Evolutionary conservation across 768 basidiomycete species (phyloP), one percentile per base, ranked within the genome.

Genomic region (Tulasnella sp.): DNA sequence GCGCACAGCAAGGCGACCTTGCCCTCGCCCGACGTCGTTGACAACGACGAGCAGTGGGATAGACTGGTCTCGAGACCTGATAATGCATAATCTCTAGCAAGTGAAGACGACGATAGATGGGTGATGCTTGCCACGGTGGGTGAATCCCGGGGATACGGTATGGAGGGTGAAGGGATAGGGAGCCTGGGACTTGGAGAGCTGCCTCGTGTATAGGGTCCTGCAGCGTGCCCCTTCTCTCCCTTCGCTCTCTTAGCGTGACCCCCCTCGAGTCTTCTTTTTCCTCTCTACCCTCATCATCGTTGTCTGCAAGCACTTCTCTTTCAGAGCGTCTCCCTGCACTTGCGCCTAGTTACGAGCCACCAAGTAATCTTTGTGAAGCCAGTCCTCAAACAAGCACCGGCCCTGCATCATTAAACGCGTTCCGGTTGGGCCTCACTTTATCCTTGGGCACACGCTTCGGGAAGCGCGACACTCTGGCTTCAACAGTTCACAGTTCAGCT

Each of bases 141-240:
- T 16, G 14, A 68, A 31, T 68, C 62, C 62, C 62, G 62, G 62
- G 62, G 62, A 68, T 68, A 31, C 16, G 62, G 62, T 68, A 68
- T 68, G 56, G n/a, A 44, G 7, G n/a, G 62, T 68, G 27, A 27
- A 36, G 27, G n/a, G 73, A 74, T 42, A 74, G 73, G 73, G 73
- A 46, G 39, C 73, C 73, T 74, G 73, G 73, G 73, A 74, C 73
- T 40, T 74, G 73, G 73, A 68, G 62, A 68, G 62, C 62, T 74
- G 73, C 73, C 73, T 74, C 73, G 73, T 74, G 73, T 40, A 74
- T 14, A 40, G 73, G 73, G 73, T 46, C 73, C 39, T 74, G 38
- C 73, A 74, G 44, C 73, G 44, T 46, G 38, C 73, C 38, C 73
- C 73, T 44, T 27, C 73, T 40, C 38, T 21, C 38, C 44, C 73